A percentile compares a stretch with the other conserved stretches of the same genome.
Conservation (phyloP, 805 yeast species). For the Lachancea nothofagi region DNA sequence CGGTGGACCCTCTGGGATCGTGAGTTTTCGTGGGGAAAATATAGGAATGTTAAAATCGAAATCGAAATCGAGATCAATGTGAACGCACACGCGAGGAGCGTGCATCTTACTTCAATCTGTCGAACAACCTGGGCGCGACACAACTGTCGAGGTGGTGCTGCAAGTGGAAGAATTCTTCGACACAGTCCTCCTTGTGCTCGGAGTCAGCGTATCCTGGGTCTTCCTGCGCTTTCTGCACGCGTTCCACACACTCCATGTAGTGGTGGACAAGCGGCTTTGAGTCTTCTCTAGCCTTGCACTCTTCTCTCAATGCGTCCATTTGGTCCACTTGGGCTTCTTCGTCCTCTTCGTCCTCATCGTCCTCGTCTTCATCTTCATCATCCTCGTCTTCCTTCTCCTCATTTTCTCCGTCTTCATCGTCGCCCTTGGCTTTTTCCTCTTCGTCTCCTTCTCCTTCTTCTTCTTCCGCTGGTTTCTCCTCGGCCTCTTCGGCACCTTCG, state of each 20-base stretch:
- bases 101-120: conserved; percentile 65
- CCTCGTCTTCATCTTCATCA: conserved; percentile 37
- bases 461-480: conserved; percentile 5
- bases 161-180: conserved; percentile 96
- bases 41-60: conserved; percentile 2
- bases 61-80: neutral
- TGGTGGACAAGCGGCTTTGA: conserved; percentile 79
- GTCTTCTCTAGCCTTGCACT: conserved; percentile 60
- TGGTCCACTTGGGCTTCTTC: conserved; percentile 67
- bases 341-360: conserved; percentile 58
- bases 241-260: conserved; percentile 89
- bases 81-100: neutral
- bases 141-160: conserved; percentile 90
- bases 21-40: conserved; percentile 1
- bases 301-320: conserved; percentile 57
- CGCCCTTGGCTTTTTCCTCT: conserved; percentile 27
- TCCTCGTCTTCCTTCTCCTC: conserved; percentile 33
- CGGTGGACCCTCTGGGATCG: conserved; percentile 1
- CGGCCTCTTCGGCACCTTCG: neutral
- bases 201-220: conserved; percentile 76
- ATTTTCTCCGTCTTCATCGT: conserved; percentile 21
- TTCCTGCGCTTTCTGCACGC: conserved; percentile 84
- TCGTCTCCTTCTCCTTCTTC: conserved; percentile 22
- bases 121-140: conserved; percentile 84
- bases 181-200: conserved; percentile 91